phyloP scores from a whole-genome alignment of 2,329 filamentous ascomycete genomes.

The Parascedosporium putredinis region DNA sequence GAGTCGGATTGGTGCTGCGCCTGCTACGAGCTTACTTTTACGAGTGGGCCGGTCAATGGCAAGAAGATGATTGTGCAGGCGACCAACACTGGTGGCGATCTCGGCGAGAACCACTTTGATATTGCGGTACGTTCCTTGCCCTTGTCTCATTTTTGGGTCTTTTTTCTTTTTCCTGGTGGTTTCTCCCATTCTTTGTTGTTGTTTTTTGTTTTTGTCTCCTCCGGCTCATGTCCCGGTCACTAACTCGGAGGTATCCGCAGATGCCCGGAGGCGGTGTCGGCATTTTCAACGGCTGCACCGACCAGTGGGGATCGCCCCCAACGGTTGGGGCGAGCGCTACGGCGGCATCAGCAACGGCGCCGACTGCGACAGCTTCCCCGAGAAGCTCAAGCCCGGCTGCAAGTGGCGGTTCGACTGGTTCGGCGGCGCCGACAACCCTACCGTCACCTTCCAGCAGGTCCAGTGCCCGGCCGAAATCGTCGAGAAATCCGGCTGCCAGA shows the following conservation, averaged over 20 bases:
- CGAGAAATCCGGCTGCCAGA: constrained; percentile 24
- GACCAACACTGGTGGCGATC: constrained; percentile 51
- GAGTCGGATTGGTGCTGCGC: constrained; percentile 57
- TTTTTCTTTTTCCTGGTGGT: not conserved
- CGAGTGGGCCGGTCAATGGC: constrained; percentile 37
- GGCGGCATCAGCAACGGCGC: constrained; percentile 42
- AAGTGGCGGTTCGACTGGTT: constrained; percentile 58
- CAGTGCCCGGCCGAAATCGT: constrained; percentile 41
- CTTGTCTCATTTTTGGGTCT: not conserved
- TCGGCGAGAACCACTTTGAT: constrained; percentile 49
- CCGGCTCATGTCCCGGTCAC: not conserved
- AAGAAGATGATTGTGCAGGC: constrained; percentile 56
- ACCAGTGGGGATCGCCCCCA: constrained; percentile 33
- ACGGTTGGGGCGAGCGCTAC: constrained; percentile 47
- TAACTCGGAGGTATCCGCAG: no score
- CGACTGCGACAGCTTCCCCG: constrained; percentile 43
- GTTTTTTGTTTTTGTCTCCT: not conserved
- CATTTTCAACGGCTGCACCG: constrained; percentile 35
- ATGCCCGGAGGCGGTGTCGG: constrained; percentile 46
- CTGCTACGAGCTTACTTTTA: constrained; percentile 51
- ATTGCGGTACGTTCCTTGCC: constrained; percentile 18
- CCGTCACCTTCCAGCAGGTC: constrained; percentile 43
- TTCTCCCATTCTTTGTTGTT: not conserved
- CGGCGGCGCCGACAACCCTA: constrained; percentile 45
- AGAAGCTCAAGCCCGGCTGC: constrained; percentile 44